Evolutionary conservation across 306 rosid species (phyloP).

Genomic region (Ceratonia siliqua): DNA sequence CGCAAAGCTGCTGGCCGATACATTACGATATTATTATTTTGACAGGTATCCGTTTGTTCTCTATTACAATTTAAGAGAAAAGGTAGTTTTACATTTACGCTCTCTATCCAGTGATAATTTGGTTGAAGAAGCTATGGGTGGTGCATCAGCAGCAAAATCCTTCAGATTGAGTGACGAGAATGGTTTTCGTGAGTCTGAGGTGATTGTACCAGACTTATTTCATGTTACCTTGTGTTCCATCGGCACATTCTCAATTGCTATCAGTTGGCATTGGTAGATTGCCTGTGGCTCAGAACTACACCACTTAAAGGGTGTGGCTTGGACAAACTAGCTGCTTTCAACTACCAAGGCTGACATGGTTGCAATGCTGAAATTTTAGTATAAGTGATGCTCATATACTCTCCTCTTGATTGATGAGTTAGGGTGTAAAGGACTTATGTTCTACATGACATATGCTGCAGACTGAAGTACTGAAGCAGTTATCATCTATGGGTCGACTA

Average conservation of each 20-base stretch:
- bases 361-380: slow-evolving; percentile 4
- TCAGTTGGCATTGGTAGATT: neutral
- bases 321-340: neutral
- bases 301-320: slow-evolving; percentile 4
- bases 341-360: neutral
- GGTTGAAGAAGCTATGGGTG: slow-evolving; percentile 87
- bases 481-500: slow-evolving; percentile 90
- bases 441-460: slow-evolving; percentile 53
- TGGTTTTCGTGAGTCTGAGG: slow-evolving; percentile 74
- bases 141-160: slow-evolving; percentile 57
- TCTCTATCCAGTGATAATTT: slow-evolving; percentile 60
- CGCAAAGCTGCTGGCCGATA: slow-evolving; percentile 78
- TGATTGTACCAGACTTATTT: slow-evolving; percentile 30
- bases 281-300: slow-evolving; percentile 18
- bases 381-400: slow-evolving; percentile 20
- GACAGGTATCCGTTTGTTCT: slow-evolving; percentile 62
- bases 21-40: slow-evolving; percentile 80
- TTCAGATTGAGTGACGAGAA: slow-evolving; percentile 56
- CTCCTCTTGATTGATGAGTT: slow-evolving; percentile 32
- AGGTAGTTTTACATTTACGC: slow-evolving; percentile 32
- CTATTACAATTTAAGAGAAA: slow-evolving; percentile 3
- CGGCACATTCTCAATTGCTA: neutral
- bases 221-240: slow-evolving; percentile 24
- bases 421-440: slow-evolving; percentile 27
- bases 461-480: slow-evolving; percentile 94